Base-by-base conservation (phyloP, 164 flowering plant species). In the Stephania yunnanensis region DNA sequence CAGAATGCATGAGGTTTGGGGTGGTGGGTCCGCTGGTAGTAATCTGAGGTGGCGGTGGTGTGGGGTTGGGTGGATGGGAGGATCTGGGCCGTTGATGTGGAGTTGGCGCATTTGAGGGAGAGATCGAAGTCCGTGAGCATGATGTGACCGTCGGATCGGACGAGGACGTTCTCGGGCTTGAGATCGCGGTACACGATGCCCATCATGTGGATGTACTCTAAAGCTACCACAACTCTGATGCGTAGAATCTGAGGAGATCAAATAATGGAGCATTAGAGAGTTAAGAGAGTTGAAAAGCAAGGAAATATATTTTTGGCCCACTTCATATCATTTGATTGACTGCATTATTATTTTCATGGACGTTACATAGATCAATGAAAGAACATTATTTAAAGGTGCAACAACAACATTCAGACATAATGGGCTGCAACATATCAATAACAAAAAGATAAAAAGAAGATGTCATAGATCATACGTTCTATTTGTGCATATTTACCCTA, bases 111-210 rank as follows among this genome's bases (percentile, higher is more conserved):
- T 77, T 85, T 91, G n/a, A 92, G 75, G 0, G 98, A 93, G 66
- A 92, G 90, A 74, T 94, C 98, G 70, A 94, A 94, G 80, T 93
- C 98, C 1, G 98, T 90, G 20, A 93, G 86, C 96, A 91, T 91
- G 7, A 93, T 93, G 83, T 93, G 98, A 20, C 98, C 98, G 73
- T 94, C 98, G 1, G 86, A 79, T 73, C 95, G 80, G 0, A 94
- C 87, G 0, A 94, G 86, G 15, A 94, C 91, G 76, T 94, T 94
- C 73, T 94, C 98, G 2, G 98, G 98, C 79, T 94, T 94, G 1
- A 94, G 86, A 71, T 94, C 98, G 4, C 98, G 87, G 87, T 94
- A 94, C 2, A 94, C 89, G 7, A 94, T 87, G 7, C 98, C 97
- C 84, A 87, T 79, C 90, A 92, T 87, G 87, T 94, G 98, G 4